Conservation (phyloP, 257 asterid species). For the Thymus mandschuricus region DNA sequence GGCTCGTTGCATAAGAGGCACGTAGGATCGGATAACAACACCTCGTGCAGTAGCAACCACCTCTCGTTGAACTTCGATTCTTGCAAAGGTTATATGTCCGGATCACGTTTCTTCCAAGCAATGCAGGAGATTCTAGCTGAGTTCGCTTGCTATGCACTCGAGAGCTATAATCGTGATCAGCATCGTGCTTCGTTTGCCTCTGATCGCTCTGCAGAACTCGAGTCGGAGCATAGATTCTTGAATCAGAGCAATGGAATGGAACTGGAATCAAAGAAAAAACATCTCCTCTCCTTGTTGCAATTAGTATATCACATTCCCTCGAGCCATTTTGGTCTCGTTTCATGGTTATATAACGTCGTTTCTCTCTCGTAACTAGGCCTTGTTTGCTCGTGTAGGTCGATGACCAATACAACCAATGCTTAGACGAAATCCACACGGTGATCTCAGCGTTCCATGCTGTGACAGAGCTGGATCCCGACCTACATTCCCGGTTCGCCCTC, state of each 20-base stretch:
- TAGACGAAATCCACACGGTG: slow-evolving; percentile 82
- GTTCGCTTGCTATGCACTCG: slow-evolving; percentile 58
- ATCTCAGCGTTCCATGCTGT: slow-evolving; percentile 82
- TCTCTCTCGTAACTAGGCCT: not conserved
- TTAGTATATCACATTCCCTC: slow-evolving; percentile 44
- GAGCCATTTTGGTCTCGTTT: not conserved
- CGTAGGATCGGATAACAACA: slow-evolving; percentile 44
- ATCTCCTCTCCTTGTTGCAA: slow-evolving; percentile 66
- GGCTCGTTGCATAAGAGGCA: slow-evolving; percentile 44
- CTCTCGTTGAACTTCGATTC: slow-evolving; percentile 50
- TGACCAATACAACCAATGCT: slow-evolving; percentile 72
- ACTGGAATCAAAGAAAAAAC: slow-evolving; percentile 63
- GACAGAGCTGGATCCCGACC: slow-evolving; percentile 71
- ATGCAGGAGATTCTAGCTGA: slow-evolving; percentile 84
- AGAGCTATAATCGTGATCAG: slow-evolving; percentile 31
- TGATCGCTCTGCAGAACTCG: slow-evolving; percentile 2
- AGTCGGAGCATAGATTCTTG: slow-evolving; percentile 5
- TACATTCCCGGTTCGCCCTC: slow-evolving; percentile 83
- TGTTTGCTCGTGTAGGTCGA: slow-evolving; percentile 56
- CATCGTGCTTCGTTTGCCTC: slow-evolving; percentile 29
- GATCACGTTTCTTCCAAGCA: slow-evolving; percentile 58
- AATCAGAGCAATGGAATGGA: slow-evolving; percentile 25
- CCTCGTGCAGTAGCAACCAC: slow-evolving; percentile 55
- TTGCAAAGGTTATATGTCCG: slow-evolving; percentile 49
- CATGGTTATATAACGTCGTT: not conserved